Evolutionary conservation across 2,329 filamentous ascomycete species (phyloP).

Genomic region (Rachicladosporium sp.): DNA sequence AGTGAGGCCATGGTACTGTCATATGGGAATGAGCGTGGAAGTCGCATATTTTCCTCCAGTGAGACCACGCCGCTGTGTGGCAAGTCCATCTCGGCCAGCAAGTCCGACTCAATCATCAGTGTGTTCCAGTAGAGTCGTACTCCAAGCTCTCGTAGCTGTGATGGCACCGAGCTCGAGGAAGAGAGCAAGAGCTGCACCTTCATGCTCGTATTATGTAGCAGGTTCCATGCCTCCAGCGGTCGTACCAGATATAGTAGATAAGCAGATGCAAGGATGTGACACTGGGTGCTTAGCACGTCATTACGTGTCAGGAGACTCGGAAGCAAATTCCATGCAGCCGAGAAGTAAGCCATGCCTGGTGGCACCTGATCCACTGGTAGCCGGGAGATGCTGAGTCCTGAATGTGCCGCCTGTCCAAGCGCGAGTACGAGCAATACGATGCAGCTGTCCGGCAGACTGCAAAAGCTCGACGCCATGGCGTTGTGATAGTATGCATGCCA

Average conservation of each 20-base stretch:
- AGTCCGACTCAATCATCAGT: constrained; percentile 64
- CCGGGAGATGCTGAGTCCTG: constrained; percentile 58
- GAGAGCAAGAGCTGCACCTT: constrained; percentile 70
- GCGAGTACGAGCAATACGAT: constrained; percentile 68
- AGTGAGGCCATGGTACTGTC: constrained; percentile 44
- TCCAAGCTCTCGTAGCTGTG: constrained; percentile 58
- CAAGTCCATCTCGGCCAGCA: constrained; percentile 66
- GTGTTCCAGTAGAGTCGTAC: constrained; percentile 79
- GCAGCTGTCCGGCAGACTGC: constrained; percentile 69
- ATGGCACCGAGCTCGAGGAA: constrained; percentile 57
- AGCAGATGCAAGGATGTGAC: constrained; percentile 66
- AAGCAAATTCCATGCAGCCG: constrained; percentile 65
- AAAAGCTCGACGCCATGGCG: constrained; percentile 62
- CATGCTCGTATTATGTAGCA: constrained; percentile 67
- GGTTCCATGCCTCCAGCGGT: constrained; percentile 70
- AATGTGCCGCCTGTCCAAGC: constrained; percentile 62
- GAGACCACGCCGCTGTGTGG: constrained; percentile 74
- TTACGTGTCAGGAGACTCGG: constrained; percentile 71
- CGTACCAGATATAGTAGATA: constrained; percentile 75
- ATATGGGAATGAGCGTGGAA: constrained; percentile 64
- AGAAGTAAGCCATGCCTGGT: constrained; percentile 67
- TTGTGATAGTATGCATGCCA: constrained; percentile 66
- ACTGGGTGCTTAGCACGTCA: constrained; percentile 66
- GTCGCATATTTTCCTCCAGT: constrained; percentile 66
- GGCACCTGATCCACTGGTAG: constrained; percentile 57